Evolutionary conservation across 2,329 filamentous ascomycete genomes (phyloP).

Genomic region (Chaetomium strumarium): DNA sequence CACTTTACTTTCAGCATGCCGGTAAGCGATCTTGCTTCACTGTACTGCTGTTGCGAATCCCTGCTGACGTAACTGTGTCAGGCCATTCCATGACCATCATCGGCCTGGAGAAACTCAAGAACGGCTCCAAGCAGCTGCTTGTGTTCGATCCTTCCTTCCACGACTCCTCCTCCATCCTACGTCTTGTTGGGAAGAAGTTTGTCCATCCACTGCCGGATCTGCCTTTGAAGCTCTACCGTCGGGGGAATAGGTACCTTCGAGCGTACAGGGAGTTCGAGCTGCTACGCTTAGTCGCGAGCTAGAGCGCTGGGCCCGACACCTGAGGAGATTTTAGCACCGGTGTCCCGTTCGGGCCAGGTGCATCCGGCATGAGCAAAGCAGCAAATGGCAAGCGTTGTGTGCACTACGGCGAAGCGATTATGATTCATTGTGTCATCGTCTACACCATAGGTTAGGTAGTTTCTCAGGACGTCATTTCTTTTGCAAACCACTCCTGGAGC

Average conservation of each 20-base stretch:
- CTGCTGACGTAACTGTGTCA: constrained; percentile 18
- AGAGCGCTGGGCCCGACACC: not conserved
- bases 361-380: not conserved
- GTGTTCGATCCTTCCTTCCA: constrained; percentile 85
- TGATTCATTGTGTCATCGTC: not conserved
- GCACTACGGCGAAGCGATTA: not conserved
- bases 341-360: not conserved
- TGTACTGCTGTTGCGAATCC: not conserved
- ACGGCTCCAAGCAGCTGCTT: constrained; percentile 63
- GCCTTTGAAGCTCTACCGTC: constrained; percentile 66
- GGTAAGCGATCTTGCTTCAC: constrained; percentile 37
- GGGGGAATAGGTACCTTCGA: constrained; percentile 60
- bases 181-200: constrained; percentile 46
- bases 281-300: constrained; percentile 52
- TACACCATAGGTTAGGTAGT: not conserved
- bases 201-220: constrained; percentile 41
- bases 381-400: not conserved
- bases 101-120: constrained; percentile 65
- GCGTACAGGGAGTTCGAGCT: constrained; percentile 75
- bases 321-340: not conserved
- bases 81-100: constrained; percentile 90
- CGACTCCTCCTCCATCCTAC: constrained; percentile 58
- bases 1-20: constrained; percentile 85
- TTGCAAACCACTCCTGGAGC: constrained; percentile 72
- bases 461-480: constrained; percentile 27